Evolutionary conservation across 306 rosid genomes (phyloP), one percentile per base, ranked within the genome.

Genomic region (Cyamopsis tetragonoloba): DNA sequence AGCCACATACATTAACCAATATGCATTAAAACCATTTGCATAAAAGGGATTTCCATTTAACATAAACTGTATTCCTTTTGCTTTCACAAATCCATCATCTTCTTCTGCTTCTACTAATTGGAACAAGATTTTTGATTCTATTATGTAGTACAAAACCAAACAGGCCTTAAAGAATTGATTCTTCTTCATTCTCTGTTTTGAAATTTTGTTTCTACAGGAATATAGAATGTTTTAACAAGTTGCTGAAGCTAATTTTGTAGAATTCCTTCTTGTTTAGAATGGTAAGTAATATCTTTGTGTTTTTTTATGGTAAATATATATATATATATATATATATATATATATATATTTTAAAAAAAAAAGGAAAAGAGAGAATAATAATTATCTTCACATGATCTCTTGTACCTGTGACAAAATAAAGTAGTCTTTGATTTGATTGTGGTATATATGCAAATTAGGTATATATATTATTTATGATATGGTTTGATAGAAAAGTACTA

Each of bases 11-110:
- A 88, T 90, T 9, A 95, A 28, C 99, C 99, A 95, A 65, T 95
- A 95, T 1, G 97, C 96, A 76, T 95, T 95, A 55, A 88, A 95
- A 20, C 99, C 99, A 24, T 95, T 65, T 5, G 88, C 96, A 60
- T 95, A 90, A 54, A 59, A 90, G 3, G 97, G 95, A 31, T 68
- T 67, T 2, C 90, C 99, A 23, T 95, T 86, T 62, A 90, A 27
- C 30, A 77, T 27, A 27, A 95, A 74, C 39, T 88, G 97, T 8
- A 83, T 77, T 34, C 99, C 99, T 68, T 56, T 88, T 56, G 81
- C 75, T 59, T 55, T 85, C 70, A 95, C 92, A 71, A 88, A 95
- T 62, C 79, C 97, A 49, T 47, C 91, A 13, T 62, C 76, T 34
- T 62, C 76, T 34, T 80, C 89, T 56, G 80, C 86, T 73, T 57